Evolutionary conservation across 192 early-diverging fungal species (phyloP).

Genomic region (Rhizophagus clarus): DNA sequence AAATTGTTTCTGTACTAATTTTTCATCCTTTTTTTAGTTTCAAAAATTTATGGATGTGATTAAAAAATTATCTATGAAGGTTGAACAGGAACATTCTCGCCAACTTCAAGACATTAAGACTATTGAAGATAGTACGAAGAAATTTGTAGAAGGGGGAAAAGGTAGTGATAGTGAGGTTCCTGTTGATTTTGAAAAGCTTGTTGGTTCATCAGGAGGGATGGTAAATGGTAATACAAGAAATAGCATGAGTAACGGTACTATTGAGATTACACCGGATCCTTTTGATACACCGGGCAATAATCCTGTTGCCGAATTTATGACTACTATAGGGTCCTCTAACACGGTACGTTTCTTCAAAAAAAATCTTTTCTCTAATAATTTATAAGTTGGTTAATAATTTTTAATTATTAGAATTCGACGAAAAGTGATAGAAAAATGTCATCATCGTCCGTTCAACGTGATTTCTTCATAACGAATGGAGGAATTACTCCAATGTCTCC

Average conservation of each 20-base stretch:
- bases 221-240: neutral
- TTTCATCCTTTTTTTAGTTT: conserved; percentile 45
- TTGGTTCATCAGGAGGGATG: neutral
- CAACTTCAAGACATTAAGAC: conserved; percentile 62
- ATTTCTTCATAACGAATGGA: neutral
- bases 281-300: neutral
- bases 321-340: neutral
- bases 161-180: neutral
- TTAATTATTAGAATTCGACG: neutral
- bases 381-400: neutral
- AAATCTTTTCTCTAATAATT: neutral
- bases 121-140: conserved; percentile 53
- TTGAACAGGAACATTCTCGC: conserved; percentile 61
- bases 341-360: neutral
- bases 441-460: neutral
- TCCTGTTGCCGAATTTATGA: neutral
- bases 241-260: neutral
- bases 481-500: neutral
- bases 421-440: neutral
- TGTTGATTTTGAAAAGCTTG: conserved; percentile 26
- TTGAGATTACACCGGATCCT: neutral
- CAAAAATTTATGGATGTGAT: conserved; percentile 65
- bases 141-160: conserved; percentile 29
- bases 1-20: neutral
- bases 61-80: conserved; percentile 51